Conservation (phyloP, 768 basidiomycete genomes). For the Hygrophoropsis aurantiaca region DNA sequence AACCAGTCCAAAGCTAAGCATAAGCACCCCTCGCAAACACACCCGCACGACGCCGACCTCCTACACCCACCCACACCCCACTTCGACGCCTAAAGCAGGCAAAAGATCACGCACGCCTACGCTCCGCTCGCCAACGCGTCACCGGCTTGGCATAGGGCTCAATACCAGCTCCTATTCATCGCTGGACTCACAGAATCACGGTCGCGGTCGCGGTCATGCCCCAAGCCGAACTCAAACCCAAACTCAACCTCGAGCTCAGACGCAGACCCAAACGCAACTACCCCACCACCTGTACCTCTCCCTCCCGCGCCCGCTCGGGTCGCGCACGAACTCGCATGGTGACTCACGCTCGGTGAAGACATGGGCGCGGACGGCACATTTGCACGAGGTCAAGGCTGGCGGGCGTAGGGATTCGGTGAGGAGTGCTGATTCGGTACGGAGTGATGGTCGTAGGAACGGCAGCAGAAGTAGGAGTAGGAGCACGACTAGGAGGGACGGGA, state of each 20-base stretch:
- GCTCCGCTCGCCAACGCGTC: too few species aligned
- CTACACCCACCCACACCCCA: too few species aligned
- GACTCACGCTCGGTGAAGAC: conserved; percentile 46
- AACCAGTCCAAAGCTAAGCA: too few species aligned
- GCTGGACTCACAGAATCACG: too few species aligned
- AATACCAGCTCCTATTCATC: too few species aligned
- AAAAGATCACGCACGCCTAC: too few species aligned
- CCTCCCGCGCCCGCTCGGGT: conserved; percentile 35
- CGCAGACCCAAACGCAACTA: conserved; percentile 12
- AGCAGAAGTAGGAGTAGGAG: conserved; percentile 12
- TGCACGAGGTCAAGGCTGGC: conserved; percentile 55
- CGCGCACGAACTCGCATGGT: conserved; percentile 49
- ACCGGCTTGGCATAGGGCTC: too few species aligned
- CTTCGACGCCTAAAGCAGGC: too few species aligned
- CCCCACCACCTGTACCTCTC: conserved; percentile 28
- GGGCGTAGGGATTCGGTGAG: neutral
- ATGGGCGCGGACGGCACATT: conserved; percentile 66
- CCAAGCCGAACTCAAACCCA: neutral
- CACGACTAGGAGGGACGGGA: conserved; percentile 3
- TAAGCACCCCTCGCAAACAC: too few species aligned
- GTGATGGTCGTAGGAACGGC: neutral
- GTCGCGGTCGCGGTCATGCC: neutral
- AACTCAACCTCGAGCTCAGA: conserved; percentile 26
- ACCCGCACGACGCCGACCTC: too few species aligned
- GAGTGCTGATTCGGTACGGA: neutral